These are phyloP conservation scores for Umbelopsis isabellina DNA, from an alignment of 192 early-diverging fungal species.

Conservation along the genomic window DNA sequence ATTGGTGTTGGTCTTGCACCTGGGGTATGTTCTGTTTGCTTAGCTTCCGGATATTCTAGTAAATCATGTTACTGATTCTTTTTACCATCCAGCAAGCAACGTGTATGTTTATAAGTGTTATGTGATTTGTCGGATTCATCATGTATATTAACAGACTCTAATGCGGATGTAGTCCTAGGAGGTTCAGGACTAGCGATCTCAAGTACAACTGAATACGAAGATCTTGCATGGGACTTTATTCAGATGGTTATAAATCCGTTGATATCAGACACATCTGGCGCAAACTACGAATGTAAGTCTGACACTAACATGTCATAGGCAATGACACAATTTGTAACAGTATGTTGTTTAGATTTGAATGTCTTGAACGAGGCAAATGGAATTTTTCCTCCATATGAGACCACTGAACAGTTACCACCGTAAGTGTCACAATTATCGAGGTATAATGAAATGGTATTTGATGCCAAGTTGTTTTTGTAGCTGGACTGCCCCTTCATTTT, in stretches of 20 bases:
- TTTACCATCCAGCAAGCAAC: background rate
- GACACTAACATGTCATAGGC: background rate
- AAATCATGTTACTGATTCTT: background rate
- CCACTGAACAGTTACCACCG: conserved; percentile 15
- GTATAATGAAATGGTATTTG: too few species aligned
- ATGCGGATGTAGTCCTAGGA: background rate
- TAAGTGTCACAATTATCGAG: background rate
- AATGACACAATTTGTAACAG: background rate
- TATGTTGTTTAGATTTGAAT: background rate
- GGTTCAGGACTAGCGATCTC: conserved; percentile 23
- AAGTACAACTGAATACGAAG: conserved; percentile 2
- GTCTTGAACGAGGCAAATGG: conserved; percentile 4
- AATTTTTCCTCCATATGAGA: conserved; percentile 22
- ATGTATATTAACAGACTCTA: background rate
- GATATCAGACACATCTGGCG: background rate
- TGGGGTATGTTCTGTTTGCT: background rate
- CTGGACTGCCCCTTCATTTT: conserved; percentile 17
- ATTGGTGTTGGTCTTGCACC: conserved; percentile 26
- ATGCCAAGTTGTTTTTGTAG: background rate
- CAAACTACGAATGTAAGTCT: conserved; percentile 2
- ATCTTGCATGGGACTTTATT: conserved; percentile 26
- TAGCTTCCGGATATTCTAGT: background rate
- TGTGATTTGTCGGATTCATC: background rate
- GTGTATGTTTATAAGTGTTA: background rate
- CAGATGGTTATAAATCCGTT: conserved; percentile 7